phyloP scores from a whole-genome alignment of 805 yeast genomes.

The Lipomyces yamanashiensis region DNA sequence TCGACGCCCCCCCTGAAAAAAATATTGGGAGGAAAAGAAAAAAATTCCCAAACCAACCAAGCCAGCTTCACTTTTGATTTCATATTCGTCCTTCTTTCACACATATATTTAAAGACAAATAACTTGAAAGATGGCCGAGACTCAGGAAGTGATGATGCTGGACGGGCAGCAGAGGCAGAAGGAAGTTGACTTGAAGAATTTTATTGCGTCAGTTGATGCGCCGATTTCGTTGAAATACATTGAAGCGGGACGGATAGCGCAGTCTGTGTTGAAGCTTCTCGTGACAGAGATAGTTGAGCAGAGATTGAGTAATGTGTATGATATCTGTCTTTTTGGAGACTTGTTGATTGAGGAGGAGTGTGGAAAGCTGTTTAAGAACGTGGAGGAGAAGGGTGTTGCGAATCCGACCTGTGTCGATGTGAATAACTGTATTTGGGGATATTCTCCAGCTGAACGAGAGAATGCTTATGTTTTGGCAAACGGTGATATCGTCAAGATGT shows the following conservation, averaged over 20 bases:
- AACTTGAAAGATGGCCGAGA: background rate
- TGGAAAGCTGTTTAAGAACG: conserved; percentile 59
- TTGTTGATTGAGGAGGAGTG: conserved; percentile 67
- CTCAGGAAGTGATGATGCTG: conserved; percentile 2
- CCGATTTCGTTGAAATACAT: conserved; percentile 28
- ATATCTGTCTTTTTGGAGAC: conserved; percentile 79
- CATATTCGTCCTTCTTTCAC: background rate
- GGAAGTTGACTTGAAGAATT: conserved; percentile 19
- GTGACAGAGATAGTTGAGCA: conserved; percentile 16
- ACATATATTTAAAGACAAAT: background rate
- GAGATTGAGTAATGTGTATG: conserved; percentile 26
- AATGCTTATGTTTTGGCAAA: conserved; percentile 45
- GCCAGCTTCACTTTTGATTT: background rate
- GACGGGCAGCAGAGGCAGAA: conserved; percentile 17
- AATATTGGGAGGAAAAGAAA: conserved; percentile 9
- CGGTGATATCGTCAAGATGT: conserved; percentile 85
- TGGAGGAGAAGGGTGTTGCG: conserved; percentile 84
- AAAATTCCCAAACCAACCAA: conserved; percentile 6
- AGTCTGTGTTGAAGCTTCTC: conserved; percentile 25
- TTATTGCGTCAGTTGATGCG: conserved; percentile 20
- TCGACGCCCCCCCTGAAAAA: conserved; percentile 13
- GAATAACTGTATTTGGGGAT: conserved; percentile 75
- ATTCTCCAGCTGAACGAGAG: conserved; percentile 71
- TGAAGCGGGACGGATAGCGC: conserved; percentile 34
- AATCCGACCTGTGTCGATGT: conserved; percentile 89